Evolutionary conservation across 2,329 filamentous ascomycete species (phyloP), one percentile per base, ranked within the genome.

Genomic region (Penicillium verrucosum): DNA sequence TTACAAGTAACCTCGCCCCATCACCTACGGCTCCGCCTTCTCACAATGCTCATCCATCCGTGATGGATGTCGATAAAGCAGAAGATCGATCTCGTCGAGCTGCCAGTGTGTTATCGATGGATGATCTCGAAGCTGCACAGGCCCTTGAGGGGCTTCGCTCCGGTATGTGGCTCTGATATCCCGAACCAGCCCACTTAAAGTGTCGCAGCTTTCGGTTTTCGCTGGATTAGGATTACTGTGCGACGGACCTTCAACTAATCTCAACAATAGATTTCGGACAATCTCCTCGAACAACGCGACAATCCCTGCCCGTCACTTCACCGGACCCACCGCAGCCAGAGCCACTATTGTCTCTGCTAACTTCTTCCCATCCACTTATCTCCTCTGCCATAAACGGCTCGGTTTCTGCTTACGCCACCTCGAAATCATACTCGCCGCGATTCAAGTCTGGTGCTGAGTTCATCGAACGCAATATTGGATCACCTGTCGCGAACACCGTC

Each of bases 371-470:
- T 69, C 93, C 93, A 0, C 80, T 95, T 59, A 83, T 97, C 16
- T 91, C 90, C 10, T 90, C 86, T 29, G 91, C 92, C 0, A 92
- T 96, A 65, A 90, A 90, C 63, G 87, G 88, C 51, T 93, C 92
- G 0, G 83, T 93, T 8, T 91, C 89, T 1, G 90, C 90, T 1
- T 97, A 97, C 72, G 88, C 89, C 29, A 87, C 84, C 3, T 92
- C 90, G 11, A 97, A 97, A 75, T 90, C 92, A 64, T 95, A 93
- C 68, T 95, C 91, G 1, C 92, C 93, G 0, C 84, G 89, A 2
- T 90, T 97, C 70, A 92, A 90, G 73, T 89, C 89, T n/a, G 85
- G 92, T 59, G 93, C 90, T 47, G 91, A 96, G 71, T 91, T 95
- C 66, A 87, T 97, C 21, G 93, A 97, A 73, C 88, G 90, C 45